phyloP scores from a whole-genome alignment of 2,329 filamentous ascomycete genomes.

The Xylaria sp. region DNA sequence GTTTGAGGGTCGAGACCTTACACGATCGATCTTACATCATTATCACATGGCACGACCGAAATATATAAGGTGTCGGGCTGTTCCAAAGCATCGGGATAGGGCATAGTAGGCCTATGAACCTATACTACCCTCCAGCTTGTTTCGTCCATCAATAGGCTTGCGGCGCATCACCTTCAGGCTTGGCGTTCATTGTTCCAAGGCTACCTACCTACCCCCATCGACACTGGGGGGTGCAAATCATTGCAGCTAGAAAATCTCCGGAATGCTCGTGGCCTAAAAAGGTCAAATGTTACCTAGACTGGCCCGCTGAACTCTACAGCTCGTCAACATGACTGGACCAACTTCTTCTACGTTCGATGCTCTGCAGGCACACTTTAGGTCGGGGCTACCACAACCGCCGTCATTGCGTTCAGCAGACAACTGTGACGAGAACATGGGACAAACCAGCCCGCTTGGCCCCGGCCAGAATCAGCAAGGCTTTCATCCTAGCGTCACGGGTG shows the following conservation, averaged over 20 bases:
- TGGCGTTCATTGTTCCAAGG: conserved; percentile 1
- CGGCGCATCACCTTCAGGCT: not conserved
- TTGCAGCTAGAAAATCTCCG: not conserved
- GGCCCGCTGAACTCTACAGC: not conserved
- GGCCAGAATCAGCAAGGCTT: not conserved
- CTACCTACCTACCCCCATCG: too few relatives aligned
- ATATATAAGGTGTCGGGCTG: not conserved
- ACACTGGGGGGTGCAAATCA: not conserved
- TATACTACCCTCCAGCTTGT: too few relatives aligned
- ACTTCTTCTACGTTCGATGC: conserved; percentile 35
- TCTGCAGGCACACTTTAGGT: conserved; percentile 36
- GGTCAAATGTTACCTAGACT: not conserved
- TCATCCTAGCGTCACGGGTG: not conserved
- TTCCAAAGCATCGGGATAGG: not conserved
- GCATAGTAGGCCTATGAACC: too few relatives aligned
- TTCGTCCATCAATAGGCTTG: not conserved
- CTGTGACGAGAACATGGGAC: not conserved
- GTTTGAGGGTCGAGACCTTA: too few relatives aligned
- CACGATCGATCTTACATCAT: too few relatives aligned
- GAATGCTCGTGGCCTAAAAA: not conserved
- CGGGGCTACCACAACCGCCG: not conserved
- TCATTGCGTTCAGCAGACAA: not conserved
- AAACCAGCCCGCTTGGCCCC: not conserved
- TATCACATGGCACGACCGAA: too few relatives aligned
- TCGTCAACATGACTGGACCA: conserved; percentile 32